These are phyloP conservation scores for Russula foetens DNA, from an alignment of 768 basidiomycete species.

Conservation along the genomic window DNA sequence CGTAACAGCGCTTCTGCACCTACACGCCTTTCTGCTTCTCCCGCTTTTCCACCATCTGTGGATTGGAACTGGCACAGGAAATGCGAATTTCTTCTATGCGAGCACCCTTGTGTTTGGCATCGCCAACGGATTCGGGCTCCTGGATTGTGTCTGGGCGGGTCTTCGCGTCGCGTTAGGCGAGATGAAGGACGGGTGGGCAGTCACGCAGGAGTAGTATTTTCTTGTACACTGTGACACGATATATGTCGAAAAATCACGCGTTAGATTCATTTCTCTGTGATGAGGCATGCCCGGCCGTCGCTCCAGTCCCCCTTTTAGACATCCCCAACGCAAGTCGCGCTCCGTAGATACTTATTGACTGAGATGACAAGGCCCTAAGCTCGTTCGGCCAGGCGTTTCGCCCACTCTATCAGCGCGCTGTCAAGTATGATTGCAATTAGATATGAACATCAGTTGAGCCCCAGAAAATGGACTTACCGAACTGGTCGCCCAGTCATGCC, in stretches of 20 bases:
- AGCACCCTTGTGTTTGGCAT: conserved; percentile 90
- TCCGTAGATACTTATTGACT: not conserved
- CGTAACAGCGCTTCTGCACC: conserved; percentile 71
- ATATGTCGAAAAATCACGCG: not conserved
- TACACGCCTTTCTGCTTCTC: conserved; percentile 77
- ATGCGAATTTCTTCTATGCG: conserved; percentile 98
- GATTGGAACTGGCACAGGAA: conserved; percentile 86
- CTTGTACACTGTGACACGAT: not conserved
- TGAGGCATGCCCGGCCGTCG: not conserved
- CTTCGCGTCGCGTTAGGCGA: conserved; percentile 62
- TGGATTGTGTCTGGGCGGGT: conserved; percentile 82
- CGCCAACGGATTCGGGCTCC: conserved; percentile 72
- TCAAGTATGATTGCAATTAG: not conserved
- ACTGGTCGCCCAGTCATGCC: conserved; percentile 80
- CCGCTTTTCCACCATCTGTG: conserved; percentile 90
- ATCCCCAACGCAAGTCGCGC: not conserved
- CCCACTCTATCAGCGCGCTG: conserved; percentile 20
- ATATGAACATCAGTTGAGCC: not conserved
- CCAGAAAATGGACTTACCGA: conserved; percentile 39
- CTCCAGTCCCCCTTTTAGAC: not conserved
- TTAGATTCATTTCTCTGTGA: not conserved
- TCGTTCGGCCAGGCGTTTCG: conserved; percentile 7
- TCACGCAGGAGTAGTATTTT: conserved; percentile 46
- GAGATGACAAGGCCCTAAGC: not conserved
- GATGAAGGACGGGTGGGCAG: conserved; percentile 42